Conservation (phyloP, 352 stramenopile genomes). For the Phytophthora tentaculata region DNA sequence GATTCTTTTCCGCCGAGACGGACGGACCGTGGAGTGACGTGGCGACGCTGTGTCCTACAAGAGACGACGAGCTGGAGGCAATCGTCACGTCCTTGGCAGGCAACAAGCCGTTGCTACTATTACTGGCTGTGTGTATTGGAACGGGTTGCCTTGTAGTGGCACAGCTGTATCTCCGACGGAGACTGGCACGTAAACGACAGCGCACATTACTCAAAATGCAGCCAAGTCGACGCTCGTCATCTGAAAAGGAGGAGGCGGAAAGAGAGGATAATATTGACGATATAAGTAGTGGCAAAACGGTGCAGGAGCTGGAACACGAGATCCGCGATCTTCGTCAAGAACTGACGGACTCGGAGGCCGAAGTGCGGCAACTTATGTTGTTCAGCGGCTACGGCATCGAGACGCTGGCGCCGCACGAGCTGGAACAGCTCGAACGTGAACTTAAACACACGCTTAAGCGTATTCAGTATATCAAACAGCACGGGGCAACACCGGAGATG, state of each 20-base stretch:
- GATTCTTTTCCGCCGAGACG: conserved; percentile 57
- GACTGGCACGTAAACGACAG: conserved; percentile 17
- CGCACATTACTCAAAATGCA: conserved; percentile 17
- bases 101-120: conserved; percentile 56
- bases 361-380: conserved; percentile 78
- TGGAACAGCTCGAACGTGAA: conserved; percentile 62
- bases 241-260: conserved; percentile 1
- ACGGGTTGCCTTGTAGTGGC: conserved; percentile 51
- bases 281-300: conserved; percentile 3
- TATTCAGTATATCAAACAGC: conserved; percentile 55
- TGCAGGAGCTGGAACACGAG: conserved; percentile 59
- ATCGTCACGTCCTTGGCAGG: conserved; percentile 52
- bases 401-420: conserved; percentile 44
- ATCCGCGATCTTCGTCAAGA: conserved; percentile 73
- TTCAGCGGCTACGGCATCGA: conserved; percentile 82
- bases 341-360: conserved; percentile 74
- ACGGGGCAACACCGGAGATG: conserved; percentile 22
- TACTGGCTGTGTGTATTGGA: conserved; percentile 61
- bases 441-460: conserved; percentile 60
- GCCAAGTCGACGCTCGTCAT: conserved; percentile 18
- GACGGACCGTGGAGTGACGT: conserved; percentile 64
- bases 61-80: conserved; percentile 57
- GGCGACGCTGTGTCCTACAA: conserved; percentile 49
- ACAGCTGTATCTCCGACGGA: conserved; percentile 36
- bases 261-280: background rate